These are phyloP conservation scores for Fusarium siculi DNA, from an alignment of 2,329 filamentous ascomycete genomes.

Conservation along the genomic window DNA sequence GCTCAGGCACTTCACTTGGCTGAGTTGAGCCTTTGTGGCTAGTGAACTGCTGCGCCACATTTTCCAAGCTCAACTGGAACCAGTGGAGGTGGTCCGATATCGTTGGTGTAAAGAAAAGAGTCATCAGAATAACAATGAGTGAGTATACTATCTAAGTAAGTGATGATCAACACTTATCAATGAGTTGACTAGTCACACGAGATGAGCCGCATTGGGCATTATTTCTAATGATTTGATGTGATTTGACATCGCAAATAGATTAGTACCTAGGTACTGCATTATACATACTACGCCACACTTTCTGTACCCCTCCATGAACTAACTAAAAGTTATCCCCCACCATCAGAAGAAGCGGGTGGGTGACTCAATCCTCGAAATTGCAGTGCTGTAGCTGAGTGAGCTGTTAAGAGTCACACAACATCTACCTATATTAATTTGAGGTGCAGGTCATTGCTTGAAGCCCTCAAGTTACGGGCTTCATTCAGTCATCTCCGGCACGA, in stretches of 20 bases:
- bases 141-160: background rate
- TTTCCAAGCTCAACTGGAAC: background rate
- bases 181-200: background rate
- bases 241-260: background rate
- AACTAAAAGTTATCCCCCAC: conserved; percentile 31
- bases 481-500: conserved; percentile 50
- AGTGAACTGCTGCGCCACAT: background rate
- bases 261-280: background rate
- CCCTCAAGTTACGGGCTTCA: conserved; percentile 52
- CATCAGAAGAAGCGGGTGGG: conserved; percentile 18
- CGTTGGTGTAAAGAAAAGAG: background rate
- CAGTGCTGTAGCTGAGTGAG: background rate
- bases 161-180: background rate
- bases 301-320: conserved; percentile 35
- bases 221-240: background rate
- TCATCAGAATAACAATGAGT: background rate
- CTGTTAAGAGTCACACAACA: conserved; percentile 30
- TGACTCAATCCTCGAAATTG: conserved; percentile 44
- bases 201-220: background rate
- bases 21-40: background rate
- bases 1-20: conserved; percentile 2
- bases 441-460: conserved; percentile 46
- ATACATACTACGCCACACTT: conserved; percentile 18
- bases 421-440: conserved; percentile 33
- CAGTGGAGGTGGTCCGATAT: background rate